phyloP scores from a whole-genome alignment of 2,329 filamentous ascomycete genomes.

The Stagonosporopsis rhizophila region DNA sequence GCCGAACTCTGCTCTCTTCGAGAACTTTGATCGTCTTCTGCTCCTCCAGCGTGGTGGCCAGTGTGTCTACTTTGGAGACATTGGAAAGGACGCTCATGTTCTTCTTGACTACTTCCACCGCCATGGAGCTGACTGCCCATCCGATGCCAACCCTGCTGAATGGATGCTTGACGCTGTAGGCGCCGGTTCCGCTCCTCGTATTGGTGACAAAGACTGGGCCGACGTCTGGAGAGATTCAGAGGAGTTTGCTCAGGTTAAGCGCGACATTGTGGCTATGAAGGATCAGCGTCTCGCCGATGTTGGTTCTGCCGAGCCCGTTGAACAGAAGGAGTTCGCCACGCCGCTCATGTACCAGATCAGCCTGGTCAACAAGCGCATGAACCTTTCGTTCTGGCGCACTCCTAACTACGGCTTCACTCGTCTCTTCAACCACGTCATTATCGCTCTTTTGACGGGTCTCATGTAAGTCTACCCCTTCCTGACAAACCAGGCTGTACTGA shows the following conservation, averaged over 20 bases:
- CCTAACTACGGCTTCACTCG: conserved; percentile 90
- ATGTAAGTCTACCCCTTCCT: conserved; percentile 58
- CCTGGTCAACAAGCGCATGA: conserved; percentile 74
- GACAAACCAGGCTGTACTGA: neutral
- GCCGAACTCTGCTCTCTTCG: conserved; percentile 83
- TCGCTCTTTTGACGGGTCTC: conserved; percentile 79
- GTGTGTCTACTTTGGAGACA: conserved; percentile 86
- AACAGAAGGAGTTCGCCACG: conserved; percentile 81
- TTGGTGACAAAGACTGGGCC: conserved; percentile 79
- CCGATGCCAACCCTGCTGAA: conserved; percentile 66
- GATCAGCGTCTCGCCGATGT: conserved; percentile 61
- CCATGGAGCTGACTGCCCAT: conserved; percentile 65
- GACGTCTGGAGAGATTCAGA: conserved; percentile 79
- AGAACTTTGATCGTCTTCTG: conserved; percentile 84
- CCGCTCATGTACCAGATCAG: conserved; percentile 80
- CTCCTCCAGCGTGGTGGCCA: conserved; percentile 79
- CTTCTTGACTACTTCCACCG: conserved; percentile 66
- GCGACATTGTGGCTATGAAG: conserved; percentile 72
- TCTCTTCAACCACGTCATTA: conserved; percentile 81
- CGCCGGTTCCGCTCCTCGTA: conserved; percentile 73
- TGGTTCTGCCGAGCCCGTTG: conserved; percentile 51
- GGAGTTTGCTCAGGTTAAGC: conserved; percentile 72
- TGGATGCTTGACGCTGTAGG: conserved; percentile 89
- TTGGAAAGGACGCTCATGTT: conserved; percentile 75
- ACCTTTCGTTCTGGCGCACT: conserved; percentile 82